A percentile compares a stretch with the other conserved stretches of the same genome.
These are phyloP conservation scores for Xylariomycetidae sp. DNA, from an alignment of 2,329 filamentous ascomycete species.

Conservation along the genomic window DNA sequence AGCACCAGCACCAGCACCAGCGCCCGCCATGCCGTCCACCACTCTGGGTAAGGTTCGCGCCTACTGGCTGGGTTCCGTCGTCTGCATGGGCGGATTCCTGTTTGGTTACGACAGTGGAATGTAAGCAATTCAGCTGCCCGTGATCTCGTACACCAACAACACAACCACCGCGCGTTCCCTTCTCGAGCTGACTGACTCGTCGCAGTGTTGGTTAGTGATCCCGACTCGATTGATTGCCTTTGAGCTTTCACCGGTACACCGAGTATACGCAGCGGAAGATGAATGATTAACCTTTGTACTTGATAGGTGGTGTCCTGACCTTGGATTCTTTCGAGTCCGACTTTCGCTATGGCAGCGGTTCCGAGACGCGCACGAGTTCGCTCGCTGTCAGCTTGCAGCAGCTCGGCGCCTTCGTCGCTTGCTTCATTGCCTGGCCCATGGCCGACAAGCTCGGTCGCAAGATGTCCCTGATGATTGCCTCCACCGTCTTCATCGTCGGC, in stretches of 20 bases:
- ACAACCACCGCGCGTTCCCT: too few species aligned
- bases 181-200: conserved; percentile 10
- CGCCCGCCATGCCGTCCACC: conserved; percentile 18
- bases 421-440: conserved; percentile 27
- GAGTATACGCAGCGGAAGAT: too few species aligned
- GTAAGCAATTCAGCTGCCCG: too few species aligned
- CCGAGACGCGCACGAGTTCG: conserved; percentile 22
- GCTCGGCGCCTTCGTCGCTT: conserved; percentile 27
- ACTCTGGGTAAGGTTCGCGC: conserved; percentile 35
- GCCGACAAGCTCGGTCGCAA: conserved; percentile 24
- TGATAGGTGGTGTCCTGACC: conserved; percentile 28
- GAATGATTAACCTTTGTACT: too few species aligned
- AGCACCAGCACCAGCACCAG: background rate
- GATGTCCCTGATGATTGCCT: conserved; percentile 30
- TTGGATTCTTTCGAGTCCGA: conserved; percentile 23
- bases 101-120: conserved; percentile 40
- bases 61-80: conserved; percentile 45
- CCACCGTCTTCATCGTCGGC: conserved; percentile 35
- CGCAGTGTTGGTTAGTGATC: conserved; percentile 19
- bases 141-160: too few species aligned
- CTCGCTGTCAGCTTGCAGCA: conserved; percentile 27
- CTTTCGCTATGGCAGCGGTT: conserved; percentile 18
- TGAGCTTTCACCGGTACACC: too few species aligned
- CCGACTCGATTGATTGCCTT: too few species aligned
- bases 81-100: conserved; percentile 45